Conservation (phyloP, 345 rosid genomes). For the Iberis pinnata region DNA sequence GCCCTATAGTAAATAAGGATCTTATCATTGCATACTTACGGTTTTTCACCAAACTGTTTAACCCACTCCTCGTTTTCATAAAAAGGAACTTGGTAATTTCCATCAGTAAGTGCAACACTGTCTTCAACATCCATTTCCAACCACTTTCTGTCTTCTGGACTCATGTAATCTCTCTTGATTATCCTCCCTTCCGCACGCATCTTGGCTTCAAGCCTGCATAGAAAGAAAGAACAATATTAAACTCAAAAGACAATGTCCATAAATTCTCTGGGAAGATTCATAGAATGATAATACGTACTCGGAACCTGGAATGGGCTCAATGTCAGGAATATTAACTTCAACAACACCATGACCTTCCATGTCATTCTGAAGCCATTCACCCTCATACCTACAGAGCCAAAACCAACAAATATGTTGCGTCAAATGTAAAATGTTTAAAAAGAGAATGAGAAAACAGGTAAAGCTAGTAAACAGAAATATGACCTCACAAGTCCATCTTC, state of each 20-base stretch:
- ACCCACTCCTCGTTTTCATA: slow-evolving; percentile 76
- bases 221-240: slow-evolving; percentile 4
- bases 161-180: slow-evolving; percentile 68
- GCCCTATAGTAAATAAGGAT: slow-evolving; percentile 11
- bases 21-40: slow-evolving; percentile 44
- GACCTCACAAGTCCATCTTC: slow-evolving; percentile 80
- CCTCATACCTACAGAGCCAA: slow-evolving; percentile 62
- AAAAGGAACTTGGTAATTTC: slow-evolving; percentile 52
- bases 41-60: slow-evolving; percentile 63
- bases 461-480: not conserved
- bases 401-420: not conserved
- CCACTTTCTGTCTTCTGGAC: slow-evolving; percentile 86
- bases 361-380: slow-evolving; percentile 87
- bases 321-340: slow-evolving; percentile 85
- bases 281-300: slow-evolving; percentile 42
- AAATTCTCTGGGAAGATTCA: not conserved
- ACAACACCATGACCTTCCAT: slow-evolving; percentile 90
- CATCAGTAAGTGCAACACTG: slow-evolving; percentile 43
- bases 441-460: slow-evolving; percentile 7
- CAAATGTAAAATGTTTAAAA: not conserved
- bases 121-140: slow-evolving; percentile 94
- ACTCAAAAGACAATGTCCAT: slow-evolving; percentile 2
- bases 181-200: slow-evolving; percentile 90
- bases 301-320: slow-evolving; percentile 90
- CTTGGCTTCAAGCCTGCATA: slow-evolving; percentile 73